phyloP scores from a whole-genome alignment of 805 yeast genomes.

The Wickerhamomyces bovis region DNA sequence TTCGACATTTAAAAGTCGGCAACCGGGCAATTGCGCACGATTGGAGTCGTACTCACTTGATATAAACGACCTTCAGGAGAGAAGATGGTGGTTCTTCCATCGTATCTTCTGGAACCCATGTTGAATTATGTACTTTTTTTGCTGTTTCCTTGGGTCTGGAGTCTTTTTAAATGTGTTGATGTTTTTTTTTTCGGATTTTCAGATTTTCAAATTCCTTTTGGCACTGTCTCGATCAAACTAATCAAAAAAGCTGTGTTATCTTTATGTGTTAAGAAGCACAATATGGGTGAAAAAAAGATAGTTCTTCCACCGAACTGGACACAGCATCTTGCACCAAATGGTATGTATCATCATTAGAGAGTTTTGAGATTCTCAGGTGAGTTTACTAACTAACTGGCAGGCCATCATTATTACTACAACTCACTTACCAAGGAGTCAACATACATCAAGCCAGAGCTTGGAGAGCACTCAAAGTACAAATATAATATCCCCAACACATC shows the following conservation, averaged over 20 bases:
- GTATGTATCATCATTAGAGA: slow-evolving; percentile 4
- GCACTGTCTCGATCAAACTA: neutral
- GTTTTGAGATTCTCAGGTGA: too few relatives aligned
- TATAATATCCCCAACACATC: slow-evolving; percentile 7
- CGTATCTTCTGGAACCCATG: slow-evolving; percentile 94
- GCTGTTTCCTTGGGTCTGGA: neutral
- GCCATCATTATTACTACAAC: slow-evolving; percentile 34
- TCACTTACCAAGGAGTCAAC: slow-evolving; percentile 31
- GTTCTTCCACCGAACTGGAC: slow-evolving; percentile 29
- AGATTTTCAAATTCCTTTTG: neutral
- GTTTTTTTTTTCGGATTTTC: slow-evolving; percentile 2
- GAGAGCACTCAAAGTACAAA: neutral
- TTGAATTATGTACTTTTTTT: neutral
- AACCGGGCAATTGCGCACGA: neutral
- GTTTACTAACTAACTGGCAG: slow-evolving; percentile 7
- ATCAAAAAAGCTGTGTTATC: too few relatives aligned
- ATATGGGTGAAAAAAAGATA: neutral
- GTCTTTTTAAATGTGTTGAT: neutral
- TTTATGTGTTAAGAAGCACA: too few relatives aligned
- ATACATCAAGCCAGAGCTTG: slow-evolving; percentile 28
- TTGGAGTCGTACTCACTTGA: slow-evolving; percentile 48
- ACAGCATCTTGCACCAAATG: slow-evolving; percentile 32
- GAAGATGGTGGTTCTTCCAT: slow-evolving; percentile 95
- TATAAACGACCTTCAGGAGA: slow-evolving; percentile 98
- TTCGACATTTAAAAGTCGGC: neutral